Evolutionary conservation across 768 basidiomycete species (phyloP).

Genomic region (Filobasidium floriforme): DNA sequence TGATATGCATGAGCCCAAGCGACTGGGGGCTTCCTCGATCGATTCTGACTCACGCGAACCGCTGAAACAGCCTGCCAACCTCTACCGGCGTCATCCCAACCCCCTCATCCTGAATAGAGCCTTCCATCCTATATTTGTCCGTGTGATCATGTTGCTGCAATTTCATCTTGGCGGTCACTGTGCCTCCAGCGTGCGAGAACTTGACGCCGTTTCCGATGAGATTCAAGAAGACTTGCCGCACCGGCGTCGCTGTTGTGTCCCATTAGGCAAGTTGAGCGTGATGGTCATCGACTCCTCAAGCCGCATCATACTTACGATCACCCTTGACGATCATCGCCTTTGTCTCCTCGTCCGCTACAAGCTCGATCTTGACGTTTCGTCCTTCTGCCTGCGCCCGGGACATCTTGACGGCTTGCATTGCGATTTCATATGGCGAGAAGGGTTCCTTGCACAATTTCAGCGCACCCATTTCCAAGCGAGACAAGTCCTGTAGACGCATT

Average conservation of each 20-base stretch:
- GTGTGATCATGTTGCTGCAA: constrained; percentile 2
- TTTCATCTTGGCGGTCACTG: constrained; percentile 7
- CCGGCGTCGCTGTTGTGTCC: constrained; percentile 4
- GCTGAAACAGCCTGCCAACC: constrained; percentile 7
- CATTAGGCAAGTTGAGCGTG: too few species aligned
- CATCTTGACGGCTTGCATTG: constrained; percentile 13
- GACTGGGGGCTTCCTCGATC: too few species aligned
- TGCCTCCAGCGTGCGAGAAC: constrained; percentile 5
- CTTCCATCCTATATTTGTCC: constrained; percentile 1
- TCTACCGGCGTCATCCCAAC: constrained; percentile 5
- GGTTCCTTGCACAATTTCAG: neutral
- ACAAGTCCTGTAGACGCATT: constrained; percentile 15
- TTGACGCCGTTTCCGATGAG: constrained; percentile 9
- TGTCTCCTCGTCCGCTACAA: constrained; percentile 5
- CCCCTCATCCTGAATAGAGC: constrained; percentile 3
- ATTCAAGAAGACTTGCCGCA: constrained; percentile 14
- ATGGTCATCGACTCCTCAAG: neutral
- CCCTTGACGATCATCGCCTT: constrained; percentile 8
- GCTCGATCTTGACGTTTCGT: constrained; percentile 9
- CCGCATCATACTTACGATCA: constrained; percentile 6
- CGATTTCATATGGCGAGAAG: constrained; percentile 11
- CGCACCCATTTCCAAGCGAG: constrained; percentile 8
- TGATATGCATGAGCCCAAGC: neutral
- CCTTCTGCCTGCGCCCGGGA: constrained; percentile 2
- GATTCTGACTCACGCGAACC: constrained; percentile 5